These are phyloP conservation scores for Asterochloris erici DNA, from an alignment of 139 green algal species.

Conservation along the genomic window DNA sequence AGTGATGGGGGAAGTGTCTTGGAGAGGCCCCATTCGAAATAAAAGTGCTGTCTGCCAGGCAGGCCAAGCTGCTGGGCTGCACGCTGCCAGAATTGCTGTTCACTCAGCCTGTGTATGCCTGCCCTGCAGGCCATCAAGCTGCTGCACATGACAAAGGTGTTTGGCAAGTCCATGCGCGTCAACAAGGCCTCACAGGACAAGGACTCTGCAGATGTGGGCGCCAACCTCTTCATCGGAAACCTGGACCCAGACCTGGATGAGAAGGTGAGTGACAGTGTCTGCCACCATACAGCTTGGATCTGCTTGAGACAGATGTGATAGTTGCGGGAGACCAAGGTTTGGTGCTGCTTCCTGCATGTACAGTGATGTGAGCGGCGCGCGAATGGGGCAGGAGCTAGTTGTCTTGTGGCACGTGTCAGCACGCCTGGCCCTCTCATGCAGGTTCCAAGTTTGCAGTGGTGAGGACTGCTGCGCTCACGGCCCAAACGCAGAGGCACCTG, in stretches of 20 bases:
- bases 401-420: too few species aligned
- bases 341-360: not conserved
- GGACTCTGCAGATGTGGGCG: slow-evolving; percentile 81
- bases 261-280: slow-evolving; percentile 61
- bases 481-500: too few species aligned
- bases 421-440: too few species aligned
- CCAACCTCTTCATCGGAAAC: slow-evolving; percentile 98
- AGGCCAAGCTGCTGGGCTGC: too few species aligned
- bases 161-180: slow-evolving; percentile 92
- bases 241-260: slow-evolving; percentile 97
- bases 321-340: not conserved
- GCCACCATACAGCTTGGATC: not conserved
- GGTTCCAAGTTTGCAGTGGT: too few species aligned
- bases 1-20: too few species aligned
- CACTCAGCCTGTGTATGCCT: not conserved
- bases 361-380: not conserved
- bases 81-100: too few species aligned
- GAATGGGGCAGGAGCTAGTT: too few species aligned
- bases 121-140: slow-evolving; percentile 85
- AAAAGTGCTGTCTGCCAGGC: too few species aligned
- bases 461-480: too few species aligned
- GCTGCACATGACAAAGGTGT: slow-evolving; percentile 96
- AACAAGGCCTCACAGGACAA: slow-evolving; percentile 91
- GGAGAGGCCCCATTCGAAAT: too few species aligned
- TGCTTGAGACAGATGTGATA: not conserved